Evolutionary conservation across 2,329 filamentous ascomycete species (phyloP).

Genomic region (Macroventuria anomochaeta): DNA sequence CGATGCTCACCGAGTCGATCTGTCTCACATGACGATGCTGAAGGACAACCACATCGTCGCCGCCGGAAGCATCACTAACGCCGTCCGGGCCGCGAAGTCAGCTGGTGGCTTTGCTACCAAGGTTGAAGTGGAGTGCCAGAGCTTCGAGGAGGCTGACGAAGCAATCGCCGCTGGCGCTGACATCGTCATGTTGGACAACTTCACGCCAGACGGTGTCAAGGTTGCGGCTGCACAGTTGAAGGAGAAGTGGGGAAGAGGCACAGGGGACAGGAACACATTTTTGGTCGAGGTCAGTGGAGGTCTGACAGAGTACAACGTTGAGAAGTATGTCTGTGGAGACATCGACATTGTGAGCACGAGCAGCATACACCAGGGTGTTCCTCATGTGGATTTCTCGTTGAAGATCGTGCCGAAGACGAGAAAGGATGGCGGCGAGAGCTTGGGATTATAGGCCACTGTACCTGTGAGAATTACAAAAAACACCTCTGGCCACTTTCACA

Average conservation of each 20-base stretch:
- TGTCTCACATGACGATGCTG: constrained; percentile 93
- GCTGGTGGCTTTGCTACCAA: constrained; percentile 91
- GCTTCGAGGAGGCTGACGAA: constrained; percentile 85
- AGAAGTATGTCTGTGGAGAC: constrained; percentile 77
- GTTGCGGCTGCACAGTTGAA: constrained; percentile 77
- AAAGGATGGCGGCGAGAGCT: constrained; percentile 24
- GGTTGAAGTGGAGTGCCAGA: constrained; percentile 94
- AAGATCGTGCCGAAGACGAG: constrained; percentile 71
- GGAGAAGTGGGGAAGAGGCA: constrained; percentile 74
- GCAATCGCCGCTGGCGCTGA: constrained; percentile 91
- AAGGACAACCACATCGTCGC: constrained; percentile 99
- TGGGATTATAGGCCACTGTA: constrained; percentile 8
- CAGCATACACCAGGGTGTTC: constrained; percentile 93
- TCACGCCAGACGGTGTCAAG: constrained; percentile 78
- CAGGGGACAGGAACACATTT: constrained; percentile 65
- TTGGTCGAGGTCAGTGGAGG: constrained; percentile 93
- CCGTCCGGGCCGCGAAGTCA: constrained; percentile 81
- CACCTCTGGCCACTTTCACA: no score
- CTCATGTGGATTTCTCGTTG: constrained; percentile 93
- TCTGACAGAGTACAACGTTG: constrained; percentile 82
- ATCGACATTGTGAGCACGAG: constrained; percentile 96
- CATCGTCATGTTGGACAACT: constrained; percentile 98
- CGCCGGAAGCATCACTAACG: constrained; percentile 79
- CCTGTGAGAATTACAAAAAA: not conserved
- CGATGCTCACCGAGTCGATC: constrained; percentile 88